These are phyloP conservation scores for Phaffia australis DNA, from an alignment of 768 basidiomycete genomes.

Conservation along the genomic window DNA sequence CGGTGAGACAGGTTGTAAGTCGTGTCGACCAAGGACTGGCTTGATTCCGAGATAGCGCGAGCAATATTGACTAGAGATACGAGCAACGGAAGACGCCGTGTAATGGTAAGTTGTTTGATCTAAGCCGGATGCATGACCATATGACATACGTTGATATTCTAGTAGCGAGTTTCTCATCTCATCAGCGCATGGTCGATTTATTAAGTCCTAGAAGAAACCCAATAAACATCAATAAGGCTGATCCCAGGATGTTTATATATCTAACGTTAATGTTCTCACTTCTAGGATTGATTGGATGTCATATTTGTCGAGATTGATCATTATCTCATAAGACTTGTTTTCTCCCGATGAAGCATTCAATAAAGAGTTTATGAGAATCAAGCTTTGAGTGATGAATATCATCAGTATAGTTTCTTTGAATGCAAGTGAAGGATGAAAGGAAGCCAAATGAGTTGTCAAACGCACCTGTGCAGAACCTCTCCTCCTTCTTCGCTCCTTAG, in stretches of 20 bases:
- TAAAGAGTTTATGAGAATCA: conserved; percentile 83
- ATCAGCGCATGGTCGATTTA: conserved; percentile 69
- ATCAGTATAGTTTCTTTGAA: not conserved
- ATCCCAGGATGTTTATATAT: conserved; percentile 24
- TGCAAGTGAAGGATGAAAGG: not conserved
- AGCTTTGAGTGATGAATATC: conserved; percentile 41
- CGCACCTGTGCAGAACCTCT: conserved; percentile 69
- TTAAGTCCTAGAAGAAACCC: conserved; percentile 50
- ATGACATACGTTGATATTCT: conserved; percentile 52
- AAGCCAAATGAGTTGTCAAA: not conserved
- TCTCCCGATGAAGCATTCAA: conserved; percentile 65
- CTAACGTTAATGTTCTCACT: conserved; percentile 61
- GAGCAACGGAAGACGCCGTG: not conserved
- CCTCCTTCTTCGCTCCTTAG: conserved; percentile 39
- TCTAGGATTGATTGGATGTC: conserved; percentile 50
- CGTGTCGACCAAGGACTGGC: conserved; percentile 64
- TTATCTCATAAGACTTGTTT: conserved; percentile 63
- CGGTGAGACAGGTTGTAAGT: conserved; percentile 17
- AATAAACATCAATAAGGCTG: conserved; percentile 14
- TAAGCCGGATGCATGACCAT: too few relatives aligned
- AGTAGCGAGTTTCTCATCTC: conserved; percentile 73
- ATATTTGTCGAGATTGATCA: conserved; percentile 58
- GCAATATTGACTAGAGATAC: conserved; percentile 52
- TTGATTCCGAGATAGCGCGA: conserved; percentile 66
- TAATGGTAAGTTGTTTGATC: not conserved